Percentiles rank a stretch among this genome's conserved stretches.
Evolutionary conservation across 192 early-diverging fungal genomes (phyloP).

Genomic region (Coemansia asiatica): DNA sequence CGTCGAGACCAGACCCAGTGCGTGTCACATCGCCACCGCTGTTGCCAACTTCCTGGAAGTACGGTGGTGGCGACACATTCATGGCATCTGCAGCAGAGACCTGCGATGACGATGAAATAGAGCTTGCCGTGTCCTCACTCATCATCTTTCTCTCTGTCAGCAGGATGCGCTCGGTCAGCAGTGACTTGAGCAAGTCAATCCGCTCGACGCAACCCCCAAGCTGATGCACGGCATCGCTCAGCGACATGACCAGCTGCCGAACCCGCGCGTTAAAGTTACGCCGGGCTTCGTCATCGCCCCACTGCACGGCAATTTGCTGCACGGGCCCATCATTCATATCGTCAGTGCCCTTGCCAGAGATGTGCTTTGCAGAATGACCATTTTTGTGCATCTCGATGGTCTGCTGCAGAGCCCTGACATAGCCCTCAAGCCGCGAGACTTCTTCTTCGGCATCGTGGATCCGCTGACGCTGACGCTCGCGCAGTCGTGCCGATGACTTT

Average conservation of each 20-base stretch:
- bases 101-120: not conserved
- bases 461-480: conserved; percentile 42
- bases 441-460: conserved; percentile 15
- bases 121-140: not conserved
- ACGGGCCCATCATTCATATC: not conserved
- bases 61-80: conserved; percentile 4
- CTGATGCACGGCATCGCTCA: conserved; percentile 22
- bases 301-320: not conserved
- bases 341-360: no score
- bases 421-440: conserved; percentile 22
- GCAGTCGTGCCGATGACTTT: conserved; percentile 43
- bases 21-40: not conserved
- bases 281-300: conserved; percentile 5
- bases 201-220: conserved; percentile 24
- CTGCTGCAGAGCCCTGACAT: conserved; percentile 21
- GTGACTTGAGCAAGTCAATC: conserved; percentile 26
- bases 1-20: not conserved
- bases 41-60: conserved; percentile 6
- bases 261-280: conserved; percentile 4
- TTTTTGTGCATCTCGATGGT: not conserved
- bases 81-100: conserved; percentile 7
- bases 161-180: conserved; percentile 19
- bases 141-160: conserved; percentile 2
- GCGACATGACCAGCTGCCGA: conserved; percentile 11
- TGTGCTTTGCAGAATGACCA: not conserved